Evolutionary conservation across 2,329 filamentous ascomycete genomes (phyloP), one percentile per base, ranked within the genome.

Genomic region (Ceratocystis smalleyi): DNA sequence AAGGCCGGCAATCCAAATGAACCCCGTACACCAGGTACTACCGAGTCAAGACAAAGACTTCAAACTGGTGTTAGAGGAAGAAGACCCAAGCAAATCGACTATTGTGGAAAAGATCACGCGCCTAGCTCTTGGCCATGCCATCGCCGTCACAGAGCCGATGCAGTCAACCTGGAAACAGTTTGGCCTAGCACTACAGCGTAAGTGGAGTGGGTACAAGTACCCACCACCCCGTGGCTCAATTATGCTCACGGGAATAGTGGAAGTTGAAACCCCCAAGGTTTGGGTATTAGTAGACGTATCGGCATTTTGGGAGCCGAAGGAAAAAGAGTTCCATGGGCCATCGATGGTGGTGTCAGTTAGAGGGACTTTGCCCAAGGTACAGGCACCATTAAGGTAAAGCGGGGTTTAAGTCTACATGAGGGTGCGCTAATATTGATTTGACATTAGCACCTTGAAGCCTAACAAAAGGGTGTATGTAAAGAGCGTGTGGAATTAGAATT

Each of bases 291-390:
- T 81, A 43, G 77, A 81, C 67, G 77, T 78, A 1, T 66, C 68
- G n/a, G 77, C 74, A 2, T 78, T 75, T 68, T 82, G 78, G 74
- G 73, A 81, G 70, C 79, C 79, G 1, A 77, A 77, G 68, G 77
- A 75, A 43, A 73, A 74, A 66, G 69, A 69, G 15, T 77, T 74
- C 62, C 73, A 69, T 45, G 8, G 32, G 3, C 47, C 43, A 1
- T 68, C 67, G 3, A 65, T 64, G 55, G 35, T 43, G 10, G 30
- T 66, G 22, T 43, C 45, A 6, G 30, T 60, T 6, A 59, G 68
- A 24, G 66, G 68, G 15, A 61, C 68, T 15, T 62, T 67, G 22
- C 66, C 68, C 49, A 69, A 69, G 65, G 60, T 67, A 6, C 68
- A 69, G 59, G 40, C 63, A 3, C 67, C 67, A 40, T 45, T 65